A percentile compares a stretch with the other conserved stretches of the same genome.
Evolutionary conservation across 2,329 filamentous ascomycete species (phyloP).

Genomic region (Dothidotthia symphoricarpi): DNA sequence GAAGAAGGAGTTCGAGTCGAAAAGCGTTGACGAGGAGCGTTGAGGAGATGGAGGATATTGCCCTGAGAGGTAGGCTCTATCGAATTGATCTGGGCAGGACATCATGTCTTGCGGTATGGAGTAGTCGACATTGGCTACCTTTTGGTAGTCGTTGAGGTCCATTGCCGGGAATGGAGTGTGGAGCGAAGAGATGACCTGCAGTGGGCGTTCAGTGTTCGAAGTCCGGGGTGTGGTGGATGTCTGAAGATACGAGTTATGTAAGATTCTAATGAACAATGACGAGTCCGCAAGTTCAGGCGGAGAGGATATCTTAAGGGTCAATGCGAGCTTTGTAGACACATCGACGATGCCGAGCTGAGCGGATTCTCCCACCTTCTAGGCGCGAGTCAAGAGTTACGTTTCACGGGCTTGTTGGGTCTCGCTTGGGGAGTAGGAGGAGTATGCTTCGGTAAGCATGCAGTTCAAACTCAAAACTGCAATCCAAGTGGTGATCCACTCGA

Average conservation of each 20-base stretch:
- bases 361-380: slow-evolving; percentile 14
- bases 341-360: slow-evolving; percentile 24
- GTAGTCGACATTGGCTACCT: slow-evolving; percentile 25
- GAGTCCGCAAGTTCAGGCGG: slow-evolving; percentile 10
- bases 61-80: slow-evolving; percentile 27
- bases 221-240: slow-evolving; percentile 3
- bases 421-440: slow-evolving; percentile 20
- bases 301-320: slow-evolving; percentile 5
- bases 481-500: slow-evolving; percentile 16
- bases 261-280: slow-evolving; percentile 1
- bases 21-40: slow-evolving; percentile 27
- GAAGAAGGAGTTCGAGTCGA: slow-evolving; percentile 29
- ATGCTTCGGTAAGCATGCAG: slow-evolving; percentile 22
- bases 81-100: slow-evolving; percentile 24
- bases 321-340: slow-evolving; percentile 17
- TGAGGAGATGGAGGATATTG: slow-evolving; percentile 23
- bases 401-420: slow-evolving; percentile 16
- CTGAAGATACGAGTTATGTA: not conserved
- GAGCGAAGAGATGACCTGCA: slow-evolving; percentile 6
- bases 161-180: slow-evolving; percentile 13
- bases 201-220: slow-evolving; percentile 9
- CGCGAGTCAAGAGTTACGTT: slow-evolving; percentile 15
- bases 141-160: slow-evolving; percentile 24
- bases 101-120: slow-evolving; percentile 24
- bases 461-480: slow-evolving; percentile 21